Evolutionary conservation across 1,139 yeast species (phyloP).

Genomic region (Kodamaea alishanica): DNA sequence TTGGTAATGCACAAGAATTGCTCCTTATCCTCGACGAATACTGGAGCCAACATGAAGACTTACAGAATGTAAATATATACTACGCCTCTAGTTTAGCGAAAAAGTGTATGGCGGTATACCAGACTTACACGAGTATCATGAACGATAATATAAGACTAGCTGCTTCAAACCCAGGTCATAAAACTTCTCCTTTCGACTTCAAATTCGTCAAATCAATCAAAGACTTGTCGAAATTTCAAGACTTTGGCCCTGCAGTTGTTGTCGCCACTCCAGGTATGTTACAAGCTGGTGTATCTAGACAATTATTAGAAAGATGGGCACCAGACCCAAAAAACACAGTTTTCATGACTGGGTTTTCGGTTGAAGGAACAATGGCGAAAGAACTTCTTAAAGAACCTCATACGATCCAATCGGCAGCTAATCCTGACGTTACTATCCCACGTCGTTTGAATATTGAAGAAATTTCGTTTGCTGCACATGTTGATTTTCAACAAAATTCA

Average conservation of each 20-base stretch:
- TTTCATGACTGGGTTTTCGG: conserved; percentile 92
- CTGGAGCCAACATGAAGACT: conserved; percentile 82
- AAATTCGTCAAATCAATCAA: conserved; percentile 79
- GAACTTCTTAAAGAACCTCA: conserved; percentile 82
- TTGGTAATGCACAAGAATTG: conserved; percentile 95
- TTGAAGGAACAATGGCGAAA: conserved; percentile 97
- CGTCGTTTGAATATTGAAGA: conserved; percentile 89
- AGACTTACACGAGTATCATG: conserved; percentile 96
- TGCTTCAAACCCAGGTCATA: conserved; percentile 41
- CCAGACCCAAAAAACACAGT: conserved; percentile 91
- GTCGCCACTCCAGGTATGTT: conserved; percentile 98
- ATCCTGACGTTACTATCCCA: conserved; percentile 81
- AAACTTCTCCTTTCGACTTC: conserved; percentile 80
- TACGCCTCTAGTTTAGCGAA: conserved; percentile 93
- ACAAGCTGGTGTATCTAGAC: conserved; percentile 92
- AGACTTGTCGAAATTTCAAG: conserved; percentile 80
- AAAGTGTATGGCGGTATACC: conserved; percentile 96
- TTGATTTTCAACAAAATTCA: conserved; percentile 89
- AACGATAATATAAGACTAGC: conserved; percentile 80
- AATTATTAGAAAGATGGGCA: conserved; percentile 90
- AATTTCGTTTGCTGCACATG: conserved; percentile 97
- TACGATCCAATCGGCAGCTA: conserved; percentile 74
- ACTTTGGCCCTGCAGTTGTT: conserved; percentile 93
- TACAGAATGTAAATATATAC: conserved; percentile 77
- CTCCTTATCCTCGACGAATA: conserved; percentile 87